phyloP scores from a whole-genome alignment of 2,329 filamentous ascomycete genomes.

The Epichloe scottii region DNA sequence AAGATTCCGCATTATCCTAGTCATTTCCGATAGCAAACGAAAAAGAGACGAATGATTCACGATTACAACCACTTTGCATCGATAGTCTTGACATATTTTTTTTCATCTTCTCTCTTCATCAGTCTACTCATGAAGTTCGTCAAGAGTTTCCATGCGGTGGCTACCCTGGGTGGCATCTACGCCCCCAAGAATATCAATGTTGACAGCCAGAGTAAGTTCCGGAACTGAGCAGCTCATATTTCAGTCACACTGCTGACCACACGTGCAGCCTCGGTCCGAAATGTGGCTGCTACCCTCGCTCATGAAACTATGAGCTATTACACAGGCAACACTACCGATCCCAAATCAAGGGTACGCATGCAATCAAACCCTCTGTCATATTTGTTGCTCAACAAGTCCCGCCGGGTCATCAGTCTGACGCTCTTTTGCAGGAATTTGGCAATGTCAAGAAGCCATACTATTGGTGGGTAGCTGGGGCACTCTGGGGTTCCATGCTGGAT shows the following conservation, averaged over 20 bases:
- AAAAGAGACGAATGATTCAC: too few relatives aligned
- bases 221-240: not conserved
- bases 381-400: too few relatives aligned
- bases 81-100: too few relatives aligned
- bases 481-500: conserved; percentile 57
- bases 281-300: conserved; percentile 47
- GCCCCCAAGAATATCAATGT: conserved; percentile 29
- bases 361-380: not conserved
- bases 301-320: conserved; percentile 52
- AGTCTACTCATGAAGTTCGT: conserved; percentile 13
- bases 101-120: not conserved
- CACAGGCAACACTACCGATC: conserved; percentile 42
- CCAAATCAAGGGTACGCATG: conserved; percentile 29
- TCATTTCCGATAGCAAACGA: too few relatives aligned
- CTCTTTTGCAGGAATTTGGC: conserved; percentile 33
- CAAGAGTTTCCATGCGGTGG: conserved; percentile 13
- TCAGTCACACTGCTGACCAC: not conserved
- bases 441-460: conserved; percentile 56
- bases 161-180: conserved; percentile 15
- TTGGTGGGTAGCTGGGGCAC: conserved; percentile 54
- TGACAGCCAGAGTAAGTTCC: conserved; percentile 19
- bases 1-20: too few relatives aligned
- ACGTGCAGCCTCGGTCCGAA: conserved; percentile 45
- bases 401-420: not conserved
- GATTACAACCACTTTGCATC: too few relatives aligned